These are phyloP conservation scores for Tulasnella sp. DNA, from an alignment of 768 basidiomycete genomes.

Conservation along the genomic window DNA sequence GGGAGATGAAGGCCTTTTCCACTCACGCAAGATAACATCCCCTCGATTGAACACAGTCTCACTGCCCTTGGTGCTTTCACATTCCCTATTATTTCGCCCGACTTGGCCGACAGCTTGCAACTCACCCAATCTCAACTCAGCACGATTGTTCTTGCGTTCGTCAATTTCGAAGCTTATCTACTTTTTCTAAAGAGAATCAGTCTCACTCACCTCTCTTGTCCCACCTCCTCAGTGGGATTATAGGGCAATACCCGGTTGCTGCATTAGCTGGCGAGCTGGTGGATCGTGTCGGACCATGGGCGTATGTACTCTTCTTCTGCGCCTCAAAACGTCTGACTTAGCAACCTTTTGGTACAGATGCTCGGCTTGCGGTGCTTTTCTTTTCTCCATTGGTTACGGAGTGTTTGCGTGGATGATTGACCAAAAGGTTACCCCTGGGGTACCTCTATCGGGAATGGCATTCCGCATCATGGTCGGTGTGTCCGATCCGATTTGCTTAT, in stretches of 20 bases:
- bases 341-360: constrained; percentile 27
- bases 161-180: constrained; percentile 21
- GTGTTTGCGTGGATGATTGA: constrained; percentile 49
- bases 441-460: constrained; percentile 29
- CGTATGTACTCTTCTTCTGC: constrained; percentile 17
- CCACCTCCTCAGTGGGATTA: constrained; percentile 53
- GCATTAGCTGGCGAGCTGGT: constrained; percentile 55
- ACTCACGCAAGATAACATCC: not conserved
- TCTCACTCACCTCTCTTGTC: not conserved
- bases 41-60: constrained; percentile 33
- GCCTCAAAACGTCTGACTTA: not conserved
- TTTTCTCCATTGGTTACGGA: constrained; percentile 50
- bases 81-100: constrained; percentile 62
- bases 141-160: constrained; percentile 61
- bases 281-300: constrained; percentile 54
- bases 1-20: not conserved
- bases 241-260: constrained; percentile 68
- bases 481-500: not conserved
- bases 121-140: constrained; percentile 67
- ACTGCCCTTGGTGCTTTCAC: constrained; percentile 70
- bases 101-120: constrained; percentile 44
- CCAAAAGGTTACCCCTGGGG: constrained; percentile 29
- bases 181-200: constrained; percentile 12
- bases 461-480: constrained; percentile 31
- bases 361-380: constrained; percentile 46